A percentile compares a stretch with the other conserved stretches of the same genome.
These are phyloP conservation scores for Lodderomyces pseudojiufengensis DNA, from an alignment of 1,139 yeast genomes.

Conservation along the genomic window DNA sequence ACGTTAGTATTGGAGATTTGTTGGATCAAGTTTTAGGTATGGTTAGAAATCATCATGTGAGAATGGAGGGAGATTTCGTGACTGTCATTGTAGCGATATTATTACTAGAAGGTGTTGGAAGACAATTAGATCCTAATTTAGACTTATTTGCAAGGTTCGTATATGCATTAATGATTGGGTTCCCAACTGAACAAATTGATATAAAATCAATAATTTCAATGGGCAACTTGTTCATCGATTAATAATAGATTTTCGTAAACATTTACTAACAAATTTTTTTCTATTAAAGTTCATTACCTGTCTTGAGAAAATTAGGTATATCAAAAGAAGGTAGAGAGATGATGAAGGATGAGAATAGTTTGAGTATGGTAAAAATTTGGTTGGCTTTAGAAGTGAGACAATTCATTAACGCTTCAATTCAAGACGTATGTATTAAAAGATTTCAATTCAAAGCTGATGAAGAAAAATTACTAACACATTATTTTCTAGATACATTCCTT, in stretches of 20 bases:
- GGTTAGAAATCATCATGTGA: slow-evolving; percentile 92
- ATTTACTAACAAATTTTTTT: slow-evolving; percentile 26
- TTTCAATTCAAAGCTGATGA: no score
- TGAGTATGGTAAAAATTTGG: slow-evolving; percentile 90
- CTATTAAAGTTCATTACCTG: slow-evolving; percentile 72
- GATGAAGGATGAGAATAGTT: slow-evolving; percentile 53
- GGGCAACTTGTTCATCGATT: slow-evolving; percentile 12
- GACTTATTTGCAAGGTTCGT: slow-evolving; percentile 94
- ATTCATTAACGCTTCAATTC: slow-evolving; percentile 79
- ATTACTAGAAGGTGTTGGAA: slow-evolving; percentile 88
- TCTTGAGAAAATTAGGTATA: slow-evolving; percentile 76
- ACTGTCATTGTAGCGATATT: slow-evolving; percentile 90
- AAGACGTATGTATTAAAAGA: slow-evolving; percentile 65
- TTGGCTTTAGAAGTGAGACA: slow-evolving; percentile 84
- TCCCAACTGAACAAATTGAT: slow-evolving; percentile 41
- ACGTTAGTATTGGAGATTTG: slow-evolving; percentile 87
- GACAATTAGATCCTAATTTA: slow-evolving; percentile 87
- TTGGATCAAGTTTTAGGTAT: slow-evolving; percentile 80
- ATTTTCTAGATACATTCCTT: slow-evolving; percentile 35
- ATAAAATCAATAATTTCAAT: slow-evolving; percentile 10
- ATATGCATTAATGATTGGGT: slow-evolving; percentile 59
- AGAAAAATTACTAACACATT: slow-evolving; percentile 23
- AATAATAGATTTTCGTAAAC: not conserved
- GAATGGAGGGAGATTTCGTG: slow-evolving; percentile 96
- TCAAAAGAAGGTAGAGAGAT: slow-evolving; percentile 62